Evolutionary conservation across 352 stramenopile species (phyloP), one percentile per base, ranked within the genome.

Genomic region (Pythium folliculosum): DNA sequence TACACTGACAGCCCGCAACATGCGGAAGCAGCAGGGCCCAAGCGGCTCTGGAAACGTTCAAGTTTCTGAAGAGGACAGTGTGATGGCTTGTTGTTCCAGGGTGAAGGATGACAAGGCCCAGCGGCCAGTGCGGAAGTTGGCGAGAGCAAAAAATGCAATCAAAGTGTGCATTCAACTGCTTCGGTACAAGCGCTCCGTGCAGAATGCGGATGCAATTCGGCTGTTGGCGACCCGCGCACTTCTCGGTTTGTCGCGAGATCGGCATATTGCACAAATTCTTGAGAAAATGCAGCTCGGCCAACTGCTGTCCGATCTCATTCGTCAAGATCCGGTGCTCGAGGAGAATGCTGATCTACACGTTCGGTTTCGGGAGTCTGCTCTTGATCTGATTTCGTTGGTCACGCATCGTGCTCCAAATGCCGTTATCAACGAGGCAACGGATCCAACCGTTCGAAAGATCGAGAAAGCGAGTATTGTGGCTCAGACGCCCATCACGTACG

Each of bases 231-330:
- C 88, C 17, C 83, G 87, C n/a, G 86, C 84, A 8, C 70, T 97
- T 14, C 63, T 96, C 16, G 90, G 90, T 0, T 67, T 96, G 12
- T 86, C 90, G n/a, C 81, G 89, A 32, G 90, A 97, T 60, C 78
- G 86, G 3, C 88, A 96, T 32, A 95, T 97, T 59, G 86, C 88
- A 0, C 90, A 97, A 66, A 95, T 97, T 61, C 66, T 97, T 5
- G 88, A 97, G 66, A 94, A 95, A 50, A 97, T 97, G 90, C 87
- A 95, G 55, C 73, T 96, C 4, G 84, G 86, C 3, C 87, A 95
- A 58, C 44, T 96, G 19, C 71, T 97, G 9, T 95, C 88, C 0
- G 90, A 97, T 57, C 81, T 95, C 65, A 94, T 97, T 58, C 86
- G 90, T 23, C 81, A 81, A 60, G 89, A 95, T 17, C 87, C 90